Percentiles rank a stretch among this genome's conserved stretches.
These are phyloP conservation scores for Peronospora belbahrii DNA, from an alignment of 352 stramenopile species.

Conservation along the genomic window DNA sequence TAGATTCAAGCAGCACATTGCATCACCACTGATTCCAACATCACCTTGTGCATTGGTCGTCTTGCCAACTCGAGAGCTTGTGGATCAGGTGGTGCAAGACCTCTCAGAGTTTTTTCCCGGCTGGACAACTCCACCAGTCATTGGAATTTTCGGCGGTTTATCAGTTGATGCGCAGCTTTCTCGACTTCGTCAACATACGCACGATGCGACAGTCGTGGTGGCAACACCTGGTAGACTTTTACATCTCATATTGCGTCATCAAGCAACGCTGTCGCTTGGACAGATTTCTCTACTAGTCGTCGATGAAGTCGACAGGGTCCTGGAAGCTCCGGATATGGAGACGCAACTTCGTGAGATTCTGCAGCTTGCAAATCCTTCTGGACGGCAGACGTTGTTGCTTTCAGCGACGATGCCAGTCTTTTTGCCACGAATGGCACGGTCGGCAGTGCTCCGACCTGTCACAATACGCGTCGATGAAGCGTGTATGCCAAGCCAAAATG, in stretches of 20 bases:
- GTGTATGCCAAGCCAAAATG: conserved; percentile 6
- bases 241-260: conserved; percentile 34
- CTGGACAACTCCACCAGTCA: conserved; percentile 9
- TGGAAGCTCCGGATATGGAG: conserved; percentile 86
- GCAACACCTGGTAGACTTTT: conserved; percentile 53
- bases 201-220: conserved; percentile 25
- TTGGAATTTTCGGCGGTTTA: conserved; percentile 46
- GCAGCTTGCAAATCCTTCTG: conserved; percentile 45
- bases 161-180: conserved; percentile 27
- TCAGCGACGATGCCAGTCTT: conserved; percentile 90
- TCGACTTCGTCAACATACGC: conserved; percentile 25
- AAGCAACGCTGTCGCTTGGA: conserved; percentile 19
- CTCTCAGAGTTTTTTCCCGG: conserved; percentile 33
- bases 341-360: conserved; percentile 93
- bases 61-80: conserved; percentile 94
- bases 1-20: conserved; percentile 52
- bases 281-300: conserved; percentile 65
- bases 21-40: conserved; percentile 10
- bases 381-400: conserved; percentile 87
- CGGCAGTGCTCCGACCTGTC: conserved; percentile 89
- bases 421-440: conserved; percentile 88
- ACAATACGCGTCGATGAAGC: conserved; percentile 82
- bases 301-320: conserved; percentile 95
- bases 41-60: conserved; percentile 79
- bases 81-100: conserved; percentile 88